Evolutionary conservation across 2,329 filamentous ascomycete species (phyloP).

Genomic region (Sordariomycetes sp.): DNA sequence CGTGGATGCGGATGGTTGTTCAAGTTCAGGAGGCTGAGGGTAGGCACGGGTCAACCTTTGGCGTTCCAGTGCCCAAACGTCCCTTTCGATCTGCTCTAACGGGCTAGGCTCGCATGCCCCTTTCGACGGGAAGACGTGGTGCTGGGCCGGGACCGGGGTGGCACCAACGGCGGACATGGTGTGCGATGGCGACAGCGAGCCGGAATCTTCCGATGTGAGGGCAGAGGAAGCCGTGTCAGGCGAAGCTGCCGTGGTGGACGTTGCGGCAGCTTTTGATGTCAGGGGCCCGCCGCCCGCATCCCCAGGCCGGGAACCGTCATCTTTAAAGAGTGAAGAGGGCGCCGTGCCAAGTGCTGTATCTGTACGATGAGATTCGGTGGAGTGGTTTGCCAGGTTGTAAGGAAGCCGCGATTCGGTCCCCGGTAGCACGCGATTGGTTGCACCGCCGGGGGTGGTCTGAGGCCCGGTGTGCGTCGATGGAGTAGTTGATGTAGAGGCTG

Average conservation of each 20-base stretch:
- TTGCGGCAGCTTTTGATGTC: slow-evolving; percentile 5
- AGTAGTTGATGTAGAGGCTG: slow-evolving; percentile 10
- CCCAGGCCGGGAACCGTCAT: background rate
- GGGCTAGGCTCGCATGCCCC: background rate
- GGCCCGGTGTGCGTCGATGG: slow-evolving; percentile 1
- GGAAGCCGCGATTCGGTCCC: background rate
- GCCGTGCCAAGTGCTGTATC: background rate
- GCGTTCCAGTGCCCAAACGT: background rate
- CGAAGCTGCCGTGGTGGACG: slow-evolving; percentile 3
- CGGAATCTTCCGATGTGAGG: background rate
- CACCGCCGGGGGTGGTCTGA: slow-evolving; percentile 2
- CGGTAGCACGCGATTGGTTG: slow-evolving; percentile 1
- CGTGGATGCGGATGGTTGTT: background rate
- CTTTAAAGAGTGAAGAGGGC: background rate
- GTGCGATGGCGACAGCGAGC: background rate
- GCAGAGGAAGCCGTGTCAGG: background rate
- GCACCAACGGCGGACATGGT: background rate
- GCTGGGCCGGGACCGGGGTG: background rate
- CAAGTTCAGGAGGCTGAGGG: background rate
- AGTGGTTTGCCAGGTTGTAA: background rate
- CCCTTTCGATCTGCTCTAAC: slow-evolving; percentile 3
- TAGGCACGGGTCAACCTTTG: background rate
- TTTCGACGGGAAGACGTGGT: background rate
- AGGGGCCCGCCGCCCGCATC: background rate
- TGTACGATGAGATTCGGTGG: background rate